Conservation (phyloP, 2,329 filamentous ascomycete genomes). For the Talaromyces sp. region DNA sequence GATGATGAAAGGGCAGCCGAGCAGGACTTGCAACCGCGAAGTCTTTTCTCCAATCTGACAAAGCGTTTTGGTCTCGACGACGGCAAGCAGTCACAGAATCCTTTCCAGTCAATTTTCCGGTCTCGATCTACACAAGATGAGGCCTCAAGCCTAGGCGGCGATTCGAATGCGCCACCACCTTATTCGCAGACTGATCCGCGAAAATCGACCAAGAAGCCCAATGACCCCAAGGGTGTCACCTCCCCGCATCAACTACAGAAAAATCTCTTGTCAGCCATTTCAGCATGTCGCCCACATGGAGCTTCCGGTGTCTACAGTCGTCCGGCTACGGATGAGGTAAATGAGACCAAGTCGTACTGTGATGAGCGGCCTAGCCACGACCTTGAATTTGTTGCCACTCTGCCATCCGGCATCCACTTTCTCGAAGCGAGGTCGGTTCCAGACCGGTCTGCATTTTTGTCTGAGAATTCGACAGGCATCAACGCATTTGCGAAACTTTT, state of each 20-base stretch:
- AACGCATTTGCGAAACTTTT: slow-evolving; percentile 65
- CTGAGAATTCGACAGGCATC: slow-evolving; percentile 55
- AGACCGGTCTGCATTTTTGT: slow-evolving; percentile 54
- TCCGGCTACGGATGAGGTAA: slow-evolving; percentile 65
- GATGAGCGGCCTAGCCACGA: slow-evolving; percentile 70
- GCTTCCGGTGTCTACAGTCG: slow-evolving; percentile 67
- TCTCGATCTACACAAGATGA: slow-evolving; percentile 19
- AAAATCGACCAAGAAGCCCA: slow-evolving; percentile 20
- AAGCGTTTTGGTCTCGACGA: slow-evolving; percentile 62
- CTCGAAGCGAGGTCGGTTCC: slow-evolving; percentile 58
- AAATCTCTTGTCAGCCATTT: slow-evolving; percentile 66
- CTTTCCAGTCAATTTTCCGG: slow-evolving; percentile 25
- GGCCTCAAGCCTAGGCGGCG: slow-evolving; percentile 12
- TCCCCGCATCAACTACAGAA: slow-evolving; percentile 38
- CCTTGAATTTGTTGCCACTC: slow-evolving; percentile 63
- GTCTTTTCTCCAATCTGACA: slow-evolving; percentile 63
- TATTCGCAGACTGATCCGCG: slow-evolving; percentile 31
- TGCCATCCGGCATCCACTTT: slow-evolving; percentile 66
- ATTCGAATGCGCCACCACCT: slow-evolving; percentile 30
- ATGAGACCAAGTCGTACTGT: slow-evolving; percentile 81
- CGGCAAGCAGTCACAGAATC: slow-evolving; percentile 8
- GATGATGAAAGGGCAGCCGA: slow-evolving; percentile 15
- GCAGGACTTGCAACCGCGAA: slow-evolving; percentile 42
- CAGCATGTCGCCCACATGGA: slow-evolving; percentile 70
- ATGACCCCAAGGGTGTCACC: slow-evolving; percentile 24